Evolutionary conservation across 2,329 filamentous ascomycete species (phyloP).

Genomic region (Penicillium sp.): DNA sequence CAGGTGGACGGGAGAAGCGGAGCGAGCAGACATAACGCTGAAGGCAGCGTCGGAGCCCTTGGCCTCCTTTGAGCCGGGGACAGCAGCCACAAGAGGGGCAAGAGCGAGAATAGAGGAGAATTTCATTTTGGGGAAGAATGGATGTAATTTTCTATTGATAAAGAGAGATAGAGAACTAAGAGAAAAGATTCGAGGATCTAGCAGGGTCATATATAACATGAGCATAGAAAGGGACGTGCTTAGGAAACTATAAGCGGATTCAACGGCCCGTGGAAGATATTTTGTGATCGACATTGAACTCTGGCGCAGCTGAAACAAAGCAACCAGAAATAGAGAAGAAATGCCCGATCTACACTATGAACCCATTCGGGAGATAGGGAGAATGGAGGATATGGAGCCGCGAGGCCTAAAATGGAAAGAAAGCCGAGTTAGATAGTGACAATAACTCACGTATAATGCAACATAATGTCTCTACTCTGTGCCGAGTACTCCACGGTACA

Average conservation of each 20-base stretch:
- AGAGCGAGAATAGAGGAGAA: slow-evolving; percentile 25
- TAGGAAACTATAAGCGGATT: background rate
- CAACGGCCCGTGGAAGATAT: background rate
- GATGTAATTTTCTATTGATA: background rate
- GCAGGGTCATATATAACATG: slow-evolving; percentile 2
- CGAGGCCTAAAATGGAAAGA: background rate
- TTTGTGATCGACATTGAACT: slow-evolving; percentile 2
- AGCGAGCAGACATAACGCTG: slow-evolving; percentile 44
- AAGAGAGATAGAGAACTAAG: background rate
- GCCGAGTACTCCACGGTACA: background rate
- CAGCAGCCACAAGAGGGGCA: slow-evolving; percentile 24
- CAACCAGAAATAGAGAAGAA: background rate
- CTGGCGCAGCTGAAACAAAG: background rate
- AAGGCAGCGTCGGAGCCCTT: slow-evolving; percentile 31
- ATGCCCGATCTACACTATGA: background rate
- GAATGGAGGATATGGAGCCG: background rate
- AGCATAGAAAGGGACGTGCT: background rate
- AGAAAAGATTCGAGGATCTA: background rate
- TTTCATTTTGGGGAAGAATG: slow-evolving; percentile 25
- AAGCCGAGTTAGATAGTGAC: background rate
- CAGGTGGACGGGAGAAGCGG: slow-evolving; percentile 49
- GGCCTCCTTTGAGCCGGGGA: slow-evolving; percentile 14
- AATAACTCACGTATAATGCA: background rate
- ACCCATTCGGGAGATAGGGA: too few relatives aligned
- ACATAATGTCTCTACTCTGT: background rate